Conservation (phyloP, 1,139 yeast species). For the Yamadazyma sp. region DNA sequence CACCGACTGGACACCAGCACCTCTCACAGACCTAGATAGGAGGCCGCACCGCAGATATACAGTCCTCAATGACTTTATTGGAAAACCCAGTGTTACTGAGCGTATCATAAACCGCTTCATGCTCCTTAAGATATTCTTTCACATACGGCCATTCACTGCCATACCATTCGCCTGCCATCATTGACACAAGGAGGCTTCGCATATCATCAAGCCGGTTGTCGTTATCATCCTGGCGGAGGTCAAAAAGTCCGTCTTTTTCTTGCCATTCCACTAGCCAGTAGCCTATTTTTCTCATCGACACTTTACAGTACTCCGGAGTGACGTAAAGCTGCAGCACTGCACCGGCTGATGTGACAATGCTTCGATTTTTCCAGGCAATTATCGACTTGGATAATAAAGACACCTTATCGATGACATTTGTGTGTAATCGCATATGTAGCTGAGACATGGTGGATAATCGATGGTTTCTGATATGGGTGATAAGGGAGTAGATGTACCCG, state of each 20-base stretch:
- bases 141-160: conserved; percentile 45
- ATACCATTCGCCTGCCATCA: conserved; percentile 49
- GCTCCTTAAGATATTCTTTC: conserved; percentile 25
- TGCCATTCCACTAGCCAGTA: conserved; percentile 53
- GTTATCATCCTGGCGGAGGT: conserved; percentile 4
- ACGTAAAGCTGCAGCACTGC: conserved; percentile 21
- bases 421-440: conserved; percentile 34
- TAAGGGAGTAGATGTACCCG: conserved; percentile 38
- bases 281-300: conserved; percentile 44
- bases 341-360: background rate
- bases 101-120: conserved; percentile 18
- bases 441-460: conserved; percentile 42
- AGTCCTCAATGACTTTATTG: conserved; percentile 41
- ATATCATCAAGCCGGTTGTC: conserved; percentile 17
- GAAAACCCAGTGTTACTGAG: conserved; percentile 34
- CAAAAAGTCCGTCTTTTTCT: conserved; percentile 19
- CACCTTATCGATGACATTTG: conserved; percentile 31
- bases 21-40: too few species aligned
- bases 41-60: conserved; percentile 35
- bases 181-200: conserved; percentile 25
- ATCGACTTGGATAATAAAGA: conserved; percentile 27
- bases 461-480: conserved; percentile 41
- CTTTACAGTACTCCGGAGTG: conserved; percentile 41
- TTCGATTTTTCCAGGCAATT: conserved; percentile 27
- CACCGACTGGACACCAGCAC: too few species aligned